Conservation (phyloP, 2,329 filamentous ascomycete genomes). For the Rhinocladiella similis region DNA sequence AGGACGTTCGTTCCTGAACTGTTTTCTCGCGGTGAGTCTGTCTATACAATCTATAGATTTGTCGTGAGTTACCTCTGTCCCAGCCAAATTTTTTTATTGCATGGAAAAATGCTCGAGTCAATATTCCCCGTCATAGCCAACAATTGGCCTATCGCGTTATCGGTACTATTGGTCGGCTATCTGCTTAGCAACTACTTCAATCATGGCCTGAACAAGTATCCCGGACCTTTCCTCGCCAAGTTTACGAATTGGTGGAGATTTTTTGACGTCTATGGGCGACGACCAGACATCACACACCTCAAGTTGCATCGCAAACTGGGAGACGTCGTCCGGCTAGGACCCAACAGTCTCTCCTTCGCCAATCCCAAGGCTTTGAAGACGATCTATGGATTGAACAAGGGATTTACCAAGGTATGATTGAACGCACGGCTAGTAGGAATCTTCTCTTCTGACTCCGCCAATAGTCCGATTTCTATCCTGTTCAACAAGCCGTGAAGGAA, state of each 20-base stretch:
- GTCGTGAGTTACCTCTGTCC: neutral
- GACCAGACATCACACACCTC: constrained; percentile 68
- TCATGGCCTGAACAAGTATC: constrained; percentile 50
- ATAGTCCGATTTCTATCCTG: constrained; percentile 76
- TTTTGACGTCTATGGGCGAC: constrained; percentile 63
- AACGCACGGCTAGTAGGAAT: neutral
- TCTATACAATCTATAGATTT: neutral
- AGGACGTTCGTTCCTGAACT: neutral
- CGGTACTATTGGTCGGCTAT: constrained; percentile 18
- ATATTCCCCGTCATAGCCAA: constrained; percentile 20
- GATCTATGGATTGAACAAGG: constrained; percentile 82
- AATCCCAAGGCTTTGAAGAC: constrained; percentile 70
- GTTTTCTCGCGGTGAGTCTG: neutral
- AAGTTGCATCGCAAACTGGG: constrained; percentile 70
- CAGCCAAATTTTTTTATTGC: neutral
- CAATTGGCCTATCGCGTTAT: constrained; percentile 24
- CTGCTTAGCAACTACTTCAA: constrained; percentile 28
- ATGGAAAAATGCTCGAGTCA: constrained; percentile 23
- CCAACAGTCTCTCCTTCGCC: constrained; percentile 72
- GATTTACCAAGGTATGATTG: constrained; percentile 68
- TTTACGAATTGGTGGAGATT: constrained; percentile 75
- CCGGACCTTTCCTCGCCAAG: constrained; percentile 68
- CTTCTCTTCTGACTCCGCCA: constrained; percentile 1
- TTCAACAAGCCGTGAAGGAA: constrained; percentile 71
- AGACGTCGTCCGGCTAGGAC: constrained; percentile 72